A percentile compares a stretch with the other conserved stretches of the same genome.
Conservation (phyloP, 1,284 basidiomycete genomes). For the Coriolopsis trogii region DNA sequence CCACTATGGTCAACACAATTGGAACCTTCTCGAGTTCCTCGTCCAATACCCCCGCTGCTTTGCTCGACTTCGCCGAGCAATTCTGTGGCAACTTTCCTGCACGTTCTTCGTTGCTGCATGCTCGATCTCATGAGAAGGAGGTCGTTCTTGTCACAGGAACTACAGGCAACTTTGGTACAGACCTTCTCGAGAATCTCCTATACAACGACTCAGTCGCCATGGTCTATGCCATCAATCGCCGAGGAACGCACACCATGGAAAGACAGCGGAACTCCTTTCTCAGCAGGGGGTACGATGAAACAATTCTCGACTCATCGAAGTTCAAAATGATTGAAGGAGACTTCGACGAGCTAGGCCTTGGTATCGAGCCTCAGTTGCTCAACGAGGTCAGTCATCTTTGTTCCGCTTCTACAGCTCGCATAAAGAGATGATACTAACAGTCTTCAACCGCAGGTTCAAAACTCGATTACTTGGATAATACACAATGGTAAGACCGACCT, state of each 20-base stretch:
- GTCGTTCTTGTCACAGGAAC: constrained; percentile 30
- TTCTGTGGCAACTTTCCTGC: constrained; percentile 3
- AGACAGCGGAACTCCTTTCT: constrained; percentile 34
- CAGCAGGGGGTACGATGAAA: constrained; percentile 32
- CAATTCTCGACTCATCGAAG: constrained; percentile 30
- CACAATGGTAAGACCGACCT: constrained; percentile 36
- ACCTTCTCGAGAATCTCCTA: constrained; percentile 20
- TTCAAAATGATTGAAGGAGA: constrained; percentile 39
- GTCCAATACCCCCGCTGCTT: background rate
- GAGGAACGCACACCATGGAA: constrained; percentile 8
- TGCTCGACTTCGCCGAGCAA: constrained; percentile 1
- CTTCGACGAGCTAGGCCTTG: constrained; percentile 30
- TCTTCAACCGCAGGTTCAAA: constrained; percentile 12
- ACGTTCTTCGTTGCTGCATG: background rate
- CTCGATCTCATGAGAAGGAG: background rate
- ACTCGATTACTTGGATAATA: constrained; percentile 32
- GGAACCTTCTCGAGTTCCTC: too few relatives aligned
- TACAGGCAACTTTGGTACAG: constrained; percentile 24
- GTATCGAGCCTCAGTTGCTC: constrained; percentile 30
- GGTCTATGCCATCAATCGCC: constrained; percentile 27
- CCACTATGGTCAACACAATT: too few relatives aligned
- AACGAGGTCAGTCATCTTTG: constrained; percentile 28
- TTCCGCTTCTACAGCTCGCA: too few relatives aligned
- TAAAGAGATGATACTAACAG: background rate
- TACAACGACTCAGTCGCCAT: constrained; percentile 2